Evolutionary conservation across 768 basidiomycete species (phyloP).

Genomic region (Asterophora lycoperdoides): DNA sequence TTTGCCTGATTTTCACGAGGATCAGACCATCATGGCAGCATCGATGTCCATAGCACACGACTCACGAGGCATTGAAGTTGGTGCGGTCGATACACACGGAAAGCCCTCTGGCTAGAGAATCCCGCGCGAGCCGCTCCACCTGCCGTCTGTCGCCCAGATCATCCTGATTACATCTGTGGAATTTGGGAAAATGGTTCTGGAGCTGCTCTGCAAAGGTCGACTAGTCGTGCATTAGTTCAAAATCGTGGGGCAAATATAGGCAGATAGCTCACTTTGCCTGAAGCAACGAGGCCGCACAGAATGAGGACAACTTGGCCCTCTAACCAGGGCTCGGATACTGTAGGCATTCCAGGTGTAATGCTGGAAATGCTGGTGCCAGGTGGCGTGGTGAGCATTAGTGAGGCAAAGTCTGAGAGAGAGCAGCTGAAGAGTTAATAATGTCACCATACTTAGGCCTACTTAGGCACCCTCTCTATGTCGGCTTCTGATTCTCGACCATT

Average conservation of each 20-base stretch:
- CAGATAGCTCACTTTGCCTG: conserved; percentile 55
- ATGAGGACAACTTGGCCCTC: conserved; percentile 56
- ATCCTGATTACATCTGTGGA: conserved; percentile 76
- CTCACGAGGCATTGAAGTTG: conserved; percentile 66
- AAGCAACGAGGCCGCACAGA: conserved; percentile 69
- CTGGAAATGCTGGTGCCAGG: not conserved
- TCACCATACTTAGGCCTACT: no score
- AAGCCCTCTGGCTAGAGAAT: conserved; percentile 47
- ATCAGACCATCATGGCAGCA: conserved; percentile 9
- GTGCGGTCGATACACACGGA: conserved; percentile 81
- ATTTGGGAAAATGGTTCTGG: conserved; percentile 52
- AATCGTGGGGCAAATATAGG: not conserved
- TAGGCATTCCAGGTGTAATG: not conserved
- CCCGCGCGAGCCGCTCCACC: conserved; percentile 60
- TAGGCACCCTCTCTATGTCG: no score
- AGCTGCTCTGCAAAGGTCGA: conserved; percentile 73
- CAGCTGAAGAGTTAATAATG: no score
- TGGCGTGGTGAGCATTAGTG: no score
- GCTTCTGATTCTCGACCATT: no score
- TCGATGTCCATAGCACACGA: conserved; percentile 9
- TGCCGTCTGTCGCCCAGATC: conserved; percentile 62
- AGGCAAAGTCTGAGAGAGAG: no score
- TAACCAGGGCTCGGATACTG: conserved; percentile 19
- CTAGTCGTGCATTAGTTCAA: conserved; percentile 19
- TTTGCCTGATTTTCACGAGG: conserved; percentile 44